These are phyloP conservation scores for Rugonectria rugulosa DNA, from an alignment of 2,329 filamentous ascomycete genomes.

Conservation along the genomic window DNA sequence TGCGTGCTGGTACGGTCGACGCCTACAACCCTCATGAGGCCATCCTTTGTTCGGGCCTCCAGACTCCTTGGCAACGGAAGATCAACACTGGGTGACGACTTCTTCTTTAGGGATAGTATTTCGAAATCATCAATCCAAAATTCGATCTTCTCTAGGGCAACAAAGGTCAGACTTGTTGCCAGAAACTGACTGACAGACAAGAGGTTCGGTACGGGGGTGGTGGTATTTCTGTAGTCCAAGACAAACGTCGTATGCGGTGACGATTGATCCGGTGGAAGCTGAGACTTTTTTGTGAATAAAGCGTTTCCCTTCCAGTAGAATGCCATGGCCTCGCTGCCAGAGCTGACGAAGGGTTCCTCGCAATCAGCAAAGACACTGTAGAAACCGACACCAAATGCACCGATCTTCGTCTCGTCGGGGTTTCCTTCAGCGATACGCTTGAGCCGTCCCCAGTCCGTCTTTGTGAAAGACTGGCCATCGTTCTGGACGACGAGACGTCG, in stretches of 20 bases:
- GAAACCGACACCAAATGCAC: conserved; percentile 97
- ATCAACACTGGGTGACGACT: conserved; percentile 77
- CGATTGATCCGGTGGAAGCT: conserved; percentile 71
- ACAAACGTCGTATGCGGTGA: conserved; percentile 87
- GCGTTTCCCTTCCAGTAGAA: conserved; percentile 99
- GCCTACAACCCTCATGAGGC: conserved; percentile 84
- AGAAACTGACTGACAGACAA: conserved; percentile 90
- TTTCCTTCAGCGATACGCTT: conserved; percentile 99
- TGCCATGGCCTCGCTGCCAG: conserved; percentile 91
- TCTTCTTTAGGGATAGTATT: conserved; percentile 81
- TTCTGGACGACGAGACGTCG: conserved; percentile 91
- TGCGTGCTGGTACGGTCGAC: conserved; percentile 88
- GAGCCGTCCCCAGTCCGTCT: conserved; percentile 90
- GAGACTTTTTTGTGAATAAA: conserved; percentile 87
- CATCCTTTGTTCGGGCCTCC: conserved; percentile 83
- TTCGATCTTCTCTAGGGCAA: conserved; percentile 86
- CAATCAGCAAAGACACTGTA: conserved; percentile 99
- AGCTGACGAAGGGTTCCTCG: conserved; percentile 96
- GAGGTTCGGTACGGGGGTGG: conserved; percentile 85
- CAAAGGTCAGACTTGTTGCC: conserved; percentile 94
- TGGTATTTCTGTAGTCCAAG: conserved; percentile 89
- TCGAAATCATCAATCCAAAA: conserved; percentile 90
- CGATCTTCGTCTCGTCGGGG: conserved; percentile 98
- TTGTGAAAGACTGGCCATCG: conserved; percentile 85
- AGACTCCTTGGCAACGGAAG: conserved; percentile 80